A percentile compares a stretch with the other conserved stretches of the same genome.
Conservation (phyloP, 805 yeast species). For the Sugiyamaella boreocaroliniensis region DNA sequence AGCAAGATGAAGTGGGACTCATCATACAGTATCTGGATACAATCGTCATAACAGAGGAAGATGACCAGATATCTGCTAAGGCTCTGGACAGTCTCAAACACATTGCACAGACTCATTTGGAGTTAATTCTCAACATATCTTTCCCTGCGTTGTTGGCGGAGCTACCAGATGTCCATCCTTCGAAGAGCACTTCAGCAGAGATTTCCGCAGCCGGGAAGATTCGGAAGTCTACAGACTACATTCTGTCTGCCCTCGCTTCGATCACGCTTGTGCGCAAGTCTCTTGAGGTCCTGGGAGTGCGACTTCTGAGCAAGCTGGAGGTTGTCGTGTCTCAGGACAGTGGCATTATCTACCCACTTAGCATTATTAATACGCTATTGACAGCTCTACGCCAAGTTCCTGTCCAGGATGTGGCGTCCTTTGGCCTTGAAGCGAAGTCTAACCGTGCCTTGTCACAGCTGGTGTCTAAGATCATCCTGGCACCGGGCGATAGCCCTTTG, state of each 20-base stretch:
- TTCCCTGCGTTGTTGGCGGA: slow-evolving; percentile 46
- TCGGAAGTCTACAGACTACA: slow-evolving; percentile 18
- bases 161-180: slow-evolving; percentile 40
- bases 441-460: slow-evolving; percentile 18
- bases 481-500: slow-evolving; percentile 4
- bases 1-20: slow-evolving; percentile 49
- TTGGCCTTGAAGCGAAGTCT: slow-evolving; percentile 11
- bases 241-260: slow-evolving; percentile 29
- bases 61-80: slow-evolving; percentile 47
- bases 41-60: slow-evolving; percentile 45
- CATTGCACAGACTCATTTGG: slow-evolving; percentile 33
- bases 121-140: slow-evolving; percentile 44
- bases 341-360: slow-evolving; percentile 17
- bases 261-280: slow-evolving; percentile 32
- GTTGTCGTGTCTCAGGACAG: slow-evolving; percentile 12
- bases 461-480: slow-evolving; percentile 11
- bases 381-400: slow-evolving; percentile 22
- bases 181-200: not conserved
- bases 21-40: slow-evolving; percentile 60
- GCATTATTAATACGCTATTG: slow-evolving; percentile 26
- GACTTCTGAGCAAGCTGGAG: slow-evolving; percentile 33
- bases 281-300: slow-evolving; percentile 35
- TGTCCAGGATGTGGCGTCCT: slow-evolving; percentile 14
- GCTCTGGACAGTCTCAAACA: slow-evolving; percentile 49
- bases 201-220: not conserved